phyloP scores from a whole-genome alignment of 768 basidiomycete genomes.

The Sistotremastrum niveocremeum region DNA sequence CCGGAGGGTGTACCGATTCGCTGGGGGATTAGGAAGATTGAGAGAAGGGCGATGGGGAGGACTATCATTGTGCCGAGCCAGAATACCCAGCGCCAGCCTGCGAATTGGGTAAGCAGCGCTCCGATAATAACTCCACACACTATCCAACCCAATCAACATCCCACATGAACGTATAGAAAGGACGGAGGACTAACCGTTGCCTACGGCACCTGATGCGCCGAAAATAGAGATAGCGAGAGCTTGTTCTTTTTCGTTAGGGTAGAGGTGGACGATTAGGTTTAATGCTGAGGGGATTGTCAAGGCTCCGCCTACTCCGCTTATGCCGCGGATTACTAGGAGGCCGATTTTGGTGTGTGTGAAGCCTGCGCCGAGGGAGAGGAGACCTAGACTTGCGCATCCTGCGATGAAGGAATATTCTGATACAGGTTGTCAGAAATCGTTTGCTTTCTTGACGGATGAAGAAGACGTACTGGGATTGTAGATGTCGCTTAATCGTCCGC shows the following conservation, averaged over 20 bases:
- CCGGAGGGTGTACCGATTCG: constrained; percentile 1
- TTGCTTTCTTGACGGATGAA: too few species aligned
- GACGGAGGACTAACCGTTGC: constrained; percentile 23
- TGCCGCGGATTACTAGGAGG: constrained; percentile 36
- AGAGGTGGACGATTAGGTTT: constrained; percentile 36
- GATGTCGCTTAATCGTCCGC: constrained; percentile 25
- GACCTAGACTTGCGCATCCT: constrained; percentile 27
- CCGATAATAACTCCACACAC: constrained; percentile 31
- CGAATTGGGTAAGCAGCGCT: constrained; percentile 26
- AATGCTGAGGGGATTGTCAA: constrained; percentile 39
- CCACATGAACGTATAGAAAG: background rate
- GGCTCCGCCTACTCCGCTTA: constrained; percentile 45
- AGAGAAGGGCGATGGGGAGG: constrained; percentile 18
- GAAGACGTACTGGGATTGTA: constrained; percentile 28
- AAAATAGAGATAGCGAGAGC: constrained; percentile 34
- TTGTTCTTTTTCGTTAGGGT: constrained; percentile 32
- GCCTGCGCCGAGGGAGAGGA: constrained; percentile 31
- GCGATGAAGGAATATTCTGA: constrained; percentile 20
- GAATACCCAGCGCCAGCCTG: constrained; percentile 38
- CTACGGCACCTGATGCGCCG: constrained; percentile 32
- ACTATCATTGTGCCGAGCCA: constrained; percentile 30
- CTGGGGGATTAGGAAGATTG: constrained; percentile 25
- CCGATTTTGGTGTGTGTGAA: constrained; percentile 33
- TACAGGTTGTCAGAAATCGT: too few species aligned
- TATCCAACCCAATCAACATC: constrained; percentile 7